Conservation (phyloP, 2,329 filamentous ascomycete genomes). For the Cytospora piceae region DNA sequence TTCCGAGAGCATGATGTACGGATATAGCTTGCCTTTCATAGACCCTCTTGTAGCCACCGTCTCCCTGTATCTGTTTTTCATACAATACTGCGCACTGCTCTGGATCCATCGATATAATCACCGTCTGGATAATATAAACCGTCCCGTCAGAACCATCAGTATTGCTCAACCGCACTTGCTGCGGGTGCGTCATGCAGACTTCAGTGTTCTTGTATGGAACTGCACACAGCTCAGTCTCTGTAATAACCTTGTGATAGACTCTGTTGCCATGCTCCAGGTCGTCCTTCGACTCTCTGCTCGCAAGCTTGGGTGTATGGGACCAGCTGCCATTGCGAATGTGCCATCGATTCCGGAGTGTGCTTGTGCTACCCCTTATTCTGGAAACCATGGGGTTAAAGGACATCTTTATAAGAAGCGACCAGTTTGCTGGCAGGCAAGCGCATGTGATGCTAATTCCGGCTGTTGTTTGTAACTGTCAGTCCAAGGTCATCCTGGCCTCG, state of each 20-base stretch:
- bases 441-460: slow-evolving; percentile 18
- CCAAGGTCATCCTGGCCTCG: not conserved
- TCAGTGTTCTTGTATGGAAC: not conserved
- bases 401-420: slow-evolving; percentile 10
- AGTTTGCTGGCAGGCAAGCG: slow-evolving; percentile 21
- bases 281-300: not conserved
- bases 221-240: not conserved
- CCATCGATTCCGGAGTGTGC: slow-evolving; percentile 15
- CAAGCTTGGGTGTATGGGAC: not conserved
- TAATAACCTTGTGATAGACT: not conserved
- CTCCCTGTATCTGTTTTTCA: not conserved
- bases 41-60: too few relatives aligned
- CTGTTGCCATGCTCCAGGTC: not conserved
- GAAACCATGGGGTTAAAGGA: not conserved
- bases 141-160: not conserved
- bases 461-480: not conserved
- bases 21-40: too few relatives aligned
- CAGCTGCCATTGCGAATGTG: not conserved
- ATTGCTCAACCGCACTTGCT: not conserved
- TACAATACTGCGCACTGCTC: not conserved
- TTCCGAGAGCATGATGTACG: too few relatives aligned
- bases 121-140: not conserved
- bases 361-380: not conserved
- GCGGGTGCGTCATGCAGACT: not conserved
- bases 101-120: not conserved